These are phyloP conservation scores for Penicillium macrosclerotiorum DNA, from an alignment of 495 filamentous ascomycete species.

Conservation along the genomic window DNA sequence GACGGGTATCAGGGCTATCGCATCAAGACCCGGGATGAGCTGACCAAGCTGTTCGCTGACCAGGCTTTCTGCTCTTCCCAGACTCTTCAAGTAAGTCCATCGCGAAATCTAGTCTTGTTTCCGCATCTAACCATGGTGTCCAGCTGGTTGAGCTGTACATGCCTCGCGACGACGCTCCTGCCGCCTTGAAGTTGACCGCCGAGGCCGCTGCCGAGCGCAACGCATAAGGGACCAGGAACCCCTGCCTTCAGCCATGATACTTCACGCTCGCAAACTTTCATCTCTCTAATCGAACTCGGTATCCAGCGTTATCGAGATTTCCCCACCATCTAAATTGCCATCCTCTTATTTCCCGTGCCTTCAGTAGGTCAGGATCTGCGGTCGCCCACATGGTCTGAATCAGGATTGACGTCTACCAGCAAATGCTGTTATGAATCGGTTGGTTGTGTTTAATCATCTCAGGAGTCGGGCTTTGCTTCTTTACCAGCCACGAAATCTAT, in stretches of 20 bases:
- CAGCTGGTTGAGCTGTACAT: conserved; percentile 88
- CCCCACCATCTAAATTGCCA: background rate
- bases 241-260: too few relatives aligned
- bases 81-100: conserved; percentile 42
- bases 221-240: conserved; percentile 45
- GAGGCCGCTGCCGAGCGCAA: conserved; percentile 67
- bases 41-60: conserved; percentile 65
- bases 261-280: too few relatives aligned
- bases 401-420: background rate
- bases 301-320: too few relatives aligned
- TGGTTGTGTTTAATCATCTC: too few relatives aligned
- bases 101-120: background rate
- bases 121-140: conserved; percentile 21
- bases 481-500: too few relatives aligned
- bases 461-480: too few relatives aligned
- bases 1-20: conserved; percentile 62
- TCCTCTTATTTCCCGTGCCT: conserved; percentile 1
- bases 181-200: conserved; percentile 62
- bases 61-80: conserved; percentile 56
- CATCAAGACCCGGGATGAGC: conserved; percentile 67
- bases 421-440: too few relatives aligned
- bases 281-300: too few relatives aligned
- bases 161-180: conserved; percentile 75
- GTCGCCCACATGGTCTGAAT: background rate
- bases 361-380: too few relatives aligned